Percentiles rank a stretch among this genome's conserved stretches.
phyloP scores from a whole-genome alignment of 2,329 filamentous ascomycete species.

The Sporothrix sp. region DNA sequence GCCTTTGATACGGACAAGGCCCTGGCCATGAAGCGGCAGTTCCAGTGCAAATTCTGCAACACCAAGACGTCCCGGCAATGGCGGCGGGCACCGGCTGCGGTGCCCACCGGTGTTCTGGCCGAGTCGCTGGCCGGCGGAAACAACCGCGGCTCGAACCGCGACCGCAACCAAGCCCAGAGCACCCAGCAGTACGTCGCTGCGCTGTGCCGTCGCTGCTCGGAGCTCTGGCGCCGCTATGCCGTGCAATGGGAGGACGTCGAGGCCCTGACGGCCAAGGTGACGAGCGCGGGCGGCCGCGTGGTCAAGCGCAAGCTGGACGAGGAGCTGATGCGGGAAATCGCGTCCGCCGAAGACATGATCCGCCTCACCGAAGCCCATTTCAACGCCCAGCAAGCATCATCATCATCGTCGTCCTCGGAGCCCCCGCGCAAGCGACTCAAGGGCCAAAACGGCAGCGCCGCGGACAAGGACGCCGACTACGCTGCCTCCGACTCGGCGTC shows the following conservation, averaged over 20 bases:
- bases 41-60: constrained; percentile 89
- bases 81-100: constrained; percentile 74
- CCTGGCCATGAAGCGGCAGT: constrained; percentile 63
- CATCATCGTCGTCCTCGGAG: no score
- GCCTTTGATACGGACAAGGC: constrained; percentile 91
- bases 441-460: constrained; percentile 20
- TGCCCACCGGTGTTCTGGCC: constrained; percentile 22
- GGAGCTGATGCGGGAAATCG: constrained; percentile 68
- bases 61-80: constrained; percentile 76
- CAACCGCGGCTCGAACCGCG: constrained; percentile 59
- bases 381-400: constrained; percentile 20
- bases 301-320: constrained; percentile 89
- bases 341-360: constrained; percentile 53
- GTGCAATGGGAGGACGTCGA: constrained; percentile 94
- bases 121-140: constrained; percentile 55
- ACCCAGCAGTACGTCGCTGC: constrained; percentile 59
- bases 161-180: constrained; percentile 49
- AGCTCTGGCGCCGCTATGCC: constrained; percentile 90
- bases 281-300: constrained; percentile 65
- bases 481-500: constrained; percentile 39
- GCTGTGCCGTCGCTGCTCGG: constrained; percentile 80
- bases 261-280: constrained; percentile 80
- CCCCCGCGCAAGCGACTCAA: constrained; percentile 59
- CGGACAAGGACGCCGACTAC: constrained; percentile 41
- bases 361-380: constrained; percentile 25